These are phyloP conservation scores for Peronospora destructor DNA, from an alignment of 352 stramenopile species.

Conservation along the genomic window DNA sequence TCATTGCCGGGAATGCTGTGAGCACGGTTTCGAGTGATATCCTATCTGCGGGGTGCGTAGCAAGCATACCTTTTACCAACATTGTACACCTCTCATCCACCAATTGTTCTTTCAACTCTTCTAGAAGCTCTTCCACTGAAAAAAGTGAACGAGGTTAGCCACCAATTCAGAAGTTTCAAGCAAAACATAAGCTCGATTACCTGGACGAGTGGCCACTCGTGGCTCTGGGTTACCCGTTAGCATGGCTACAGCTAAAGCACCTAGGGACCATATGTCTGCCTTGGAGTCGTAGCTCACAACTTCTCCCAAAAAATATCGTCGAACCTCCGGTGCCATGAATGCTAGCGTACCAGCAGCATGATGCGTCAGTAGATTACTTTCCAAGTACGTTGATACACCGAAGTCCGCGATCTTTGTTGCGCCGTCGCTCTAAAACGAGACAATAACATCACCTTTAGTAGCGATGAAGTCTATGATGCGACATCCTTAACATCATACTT, in stretches of 20 bases:
- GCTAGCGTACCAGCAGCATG: constrained; percentile 68
- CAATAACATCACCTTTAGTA: background rate
- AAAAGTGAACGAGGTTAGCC: constrained; percentile 3
- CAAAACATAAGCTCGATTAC: constrained; percentile 20
- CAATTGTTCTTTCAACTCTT: constrained; percentile 28
- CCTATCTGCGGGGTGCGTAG: constrained; percentile 33
- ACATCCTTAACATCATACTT: background rate
- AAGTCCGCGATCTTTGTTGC: constrained; percentile 76
- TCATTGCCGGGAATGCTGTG: constrained; percentile 31
- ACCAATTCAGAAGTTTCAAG: background rate
- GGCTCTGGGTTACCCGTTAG: constrained; percentile 58
- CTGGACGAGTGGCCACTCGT: constrained; percentile 52
- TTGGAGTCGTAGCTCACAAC: constrained; percentile 57
- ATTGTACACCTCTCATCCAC: constrained; percentile 29
- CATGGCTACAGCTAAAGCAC: constrained; percentile 65
- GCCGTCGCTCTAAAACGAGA: constrained; percentile 39
- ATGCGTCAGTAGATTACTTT: constrained; percentile 64
- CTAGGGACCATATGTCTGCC: constrained; percentile 76
- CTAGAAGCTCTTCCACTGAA: constrained; percentile 56
- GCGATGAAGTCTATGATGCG: background rate
- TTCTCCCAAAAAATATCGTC: constrained; percentile 65
- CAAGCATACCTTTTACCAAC: constrained; percentile 42
- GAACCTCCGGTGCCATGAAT: constrained; percentile 79
- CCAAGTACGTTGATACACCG: constrained; percentile 72
- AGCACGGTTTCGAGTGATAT: constrained; percentile 42